Base-by-base conservation (phyloP, 345 rosid species). In the Euclidium syriacum region DNA sequence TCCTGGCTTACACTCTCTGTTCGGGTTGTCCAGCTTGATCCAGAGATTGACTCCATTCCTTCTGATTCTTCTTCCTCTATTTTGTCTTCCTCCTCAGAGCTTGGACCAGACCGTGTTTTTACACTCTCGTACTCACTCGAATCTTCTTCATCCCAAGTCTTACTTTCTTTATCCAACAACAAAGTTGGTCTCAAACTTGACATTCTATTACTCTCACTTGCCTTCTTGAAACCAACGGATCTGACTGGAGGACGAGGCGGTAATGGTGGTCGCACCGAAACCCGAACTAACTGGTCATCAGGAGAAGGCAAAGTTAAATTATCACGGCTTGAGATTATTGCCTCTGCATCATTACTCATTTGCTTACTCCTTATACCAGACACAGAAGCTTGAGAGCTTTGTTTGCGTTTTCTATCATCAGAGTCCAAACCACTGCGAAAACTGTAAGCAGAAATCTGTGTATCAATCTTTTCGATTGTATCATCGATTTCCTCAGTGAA, bases 381-480 rank as follows among this genome's bases (percentile, higher is more conserved):
- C 38, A 27, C 26, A 19, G 58, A 59, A 43, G 52, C 22, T 51
- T 40, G 43, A 34, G 15, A 22, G 7, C 15, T 63, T 38, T 72
- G 62, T 57, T 54, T 76, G 2, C 12, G 68, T 38, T 41, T 26
- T 19, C 50, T 47, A 22, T 53, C 56, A 34, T 32, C 29, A 58
- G 61, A 52, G 15, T 16, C 44, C 7, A 19, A 59, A 9, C 63
- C 32, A 23, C 35, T 22, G n/a, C 68, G 46, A 46, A 65, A 62
- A 12, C 62, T 69, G 67, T 79, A 67, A 52, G 75, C 78, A 9
- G 66, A 63, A 46, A 76, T 78, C 22, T 74, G 73, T 22, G 73
- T 72, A 42, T 74, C 81, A 23, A 84, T 77, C 27, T 67, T 60
- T 63, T 75, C 64, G 11, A 79, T 68, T n/a, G 80, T 43, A 22